These are phyloP conservation scores for Phytopythium delawarense DNA, from an alignment of 352 stramenopile genomes.

Conservation along the genomic window DNA sequence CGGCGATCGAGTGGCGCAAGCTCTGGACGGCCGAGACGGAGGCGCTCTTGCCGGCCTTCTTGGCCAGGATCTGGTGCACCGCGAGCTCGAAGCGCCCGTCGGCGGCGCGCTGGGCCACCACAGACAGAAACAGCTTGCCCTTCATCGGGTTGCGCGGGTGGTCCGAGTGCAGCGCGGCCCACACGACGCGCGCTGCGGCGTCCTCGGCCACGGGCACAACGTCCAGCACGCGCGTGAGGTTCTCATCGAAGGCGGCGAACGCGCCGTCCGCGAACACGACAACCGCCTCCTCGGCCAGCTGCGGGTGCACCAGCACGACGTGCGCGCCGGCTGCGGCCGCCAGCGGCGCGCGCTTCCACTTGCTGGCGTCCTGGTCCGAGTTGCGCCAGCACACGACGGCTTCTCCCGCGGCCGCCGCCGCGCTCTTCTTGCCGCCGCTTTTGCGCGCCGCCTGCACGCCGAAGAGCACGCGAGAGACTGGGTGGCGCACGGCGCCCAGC, in stretches of 20 bases:
- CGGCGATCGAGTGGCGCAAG: slow-evolving; percentile 25
- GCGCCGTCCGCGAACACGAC: slow-evolving; percentile 64
- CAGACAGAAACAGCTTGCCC: slow-evolving; percentile 56
- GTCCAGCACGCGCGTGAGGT: slow-evolving; percentile 35
- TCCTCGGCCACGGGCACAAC: slow-evolving; percentile 10
- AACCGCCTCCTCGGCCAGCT: slow-evolving; percentile 53
- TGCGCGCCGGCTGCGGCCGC: slow-evolving; percentile 25
- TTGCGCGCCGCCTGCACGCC: slow-evolving; percentile 37
- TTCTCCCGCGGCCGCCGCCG: slow-evolving; percentile 15
- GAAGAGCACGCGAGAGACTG: slow-evolving; percentile 50
- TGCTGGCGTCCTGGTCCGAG: slow-evolving; percentile 55
- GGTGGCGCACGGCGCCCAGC: slow-evolving; percentile 51
- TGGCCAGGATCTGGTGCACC: slow-evolving; percentile 46
- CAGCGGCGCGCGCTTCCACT: slow-evolving; percentile 47
- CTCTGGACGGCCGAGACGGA: slow-evolving; percentile 27
- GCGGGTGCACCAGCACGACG: slow-evolving; percentile 55
- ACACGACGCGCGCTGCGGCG: slow-evolving; percentile 33
- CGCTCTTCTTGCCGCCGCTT: slow-evolving; percentile 12
- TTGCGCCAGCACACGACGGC: slow-evolving; percentile 57
- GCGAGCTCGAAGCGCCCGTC: slow-evolving; percentile 41
- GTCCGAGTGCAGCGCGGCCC: slow-evolving; percentile 48
- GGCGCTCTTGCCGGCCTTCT: slow-evolving; percentile 17
- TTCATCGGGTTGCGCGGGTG: slow-evolving; percentile 43
- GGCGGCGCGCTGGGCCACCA: slow-evolving; percentile 26
- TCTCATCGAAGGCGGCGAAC: slow-evolving; percentile 55